Evolutionary conservation across 345 rosid species (phyloP).

Genomic region (Carallia brachiata): DNA sequence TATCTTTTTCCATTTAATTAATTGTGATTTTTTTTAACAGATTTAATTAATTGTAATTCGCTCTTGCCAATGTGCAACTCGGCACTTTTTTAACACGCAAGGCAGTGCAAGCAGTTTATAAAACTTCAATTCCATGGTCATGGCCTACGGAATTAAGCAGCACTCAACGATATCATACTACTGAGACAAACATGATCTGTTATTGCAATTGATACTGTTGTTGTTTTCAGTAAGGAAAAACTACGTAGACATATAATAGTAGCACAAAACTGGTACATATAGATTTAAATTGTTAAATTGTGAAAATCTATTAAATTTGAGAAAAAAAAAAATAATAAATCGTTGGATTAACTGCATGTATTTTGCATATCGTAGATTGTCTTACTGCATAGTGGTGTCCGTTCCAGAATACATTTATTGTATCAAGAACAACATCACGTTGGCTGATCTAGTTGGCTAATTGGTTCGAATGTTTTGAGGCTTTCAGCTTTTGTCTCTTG

Average conservation of each 20-base stretch:
- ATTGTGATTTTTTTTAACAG: slow-evolving; percentile 21
- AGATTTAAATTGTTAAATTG: too few species aligned
- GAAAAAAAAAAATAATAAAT: too few species aligned
- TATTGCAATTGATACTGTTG: slow-evolving; percentile 37
- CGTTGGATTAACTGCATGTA: too few species aligned
- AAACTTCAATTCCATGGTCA: slow-evolving; percentile 56
- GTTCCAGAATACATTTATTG: slow-evolving; percentile 2
- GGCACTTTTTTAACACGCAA: slow-evolving; percentile 23
- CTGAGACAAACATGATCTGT: slow-evolving; percentile 24
- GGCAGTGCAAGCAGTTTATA: slow-evolving; percentile 27
- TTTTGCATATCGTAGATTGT: too few species aligned
- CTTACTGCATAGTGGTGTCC: too few species aligned
- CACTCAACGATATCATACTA: slow-evolving; percentile 30
- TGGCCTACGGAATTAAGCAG: slow-evolving; percentile 42
- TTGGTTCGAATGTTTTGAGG: slow-evolving; percentile 29
- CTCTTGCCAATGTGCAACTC: slow-evolving; percentile 38
- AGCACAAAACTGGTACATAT: too few species aligned
- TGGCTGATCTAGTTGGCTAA: neutral
- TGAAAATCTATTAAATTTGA: too few species aligned
- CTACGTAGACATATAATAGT: too few species aligned
- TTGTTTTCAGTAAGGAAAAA: too few species aligned
- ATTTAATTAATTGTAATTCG: slow-evolving; percentile 32
- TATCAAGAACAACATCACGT: slow-evolving; percentile 10
- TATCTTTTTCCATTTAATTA: slow-evolving; percentile 8
- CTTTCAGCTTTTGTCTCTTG: slow-evolving; percentile 40